phyloP scores from a whole-genome alignment of 345 rosid genomes.

The Triadica sebifera region DNA sequence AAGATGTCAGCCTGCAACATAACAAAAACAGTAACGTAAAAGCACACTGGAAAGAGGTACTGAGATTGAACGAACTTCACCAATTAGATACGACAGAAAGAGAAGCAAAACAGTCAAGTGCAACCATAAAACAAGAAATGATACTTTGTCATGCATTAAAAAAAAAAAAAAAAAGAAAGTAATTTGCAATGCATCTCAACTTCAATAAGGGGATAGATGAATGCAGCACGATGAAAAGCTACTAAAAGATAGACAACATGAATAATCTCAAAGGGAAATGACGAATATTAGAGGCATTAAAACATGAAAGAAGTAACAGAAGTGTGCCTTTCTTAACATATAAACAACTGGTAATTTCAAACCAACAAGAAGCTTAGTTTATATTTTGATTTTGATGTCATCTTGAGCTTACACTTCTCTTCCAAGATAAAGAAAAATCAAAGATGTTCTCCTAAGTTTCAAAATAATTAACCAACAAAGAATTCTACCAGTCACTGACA shows the following conservation, averaged over 20 bases:
- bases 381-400: background rate
- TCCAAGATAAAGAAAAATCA: background rate
- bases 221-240: background rate
- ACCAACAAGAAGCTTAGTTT: background rate
- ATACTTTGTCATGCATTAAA: too few relatives aligned
- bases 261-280: background rate
- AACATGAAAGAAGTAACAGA: background rate
- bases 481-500: background rate
- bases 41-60: background rate
- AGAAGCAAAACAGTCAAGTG: background rate
- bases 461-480: background rate
- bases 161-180: background rate
- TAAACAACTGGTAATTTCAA: background rate
- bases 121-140: background rate
- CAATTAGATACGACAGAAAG: background rate
- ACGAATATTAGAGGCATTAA: background rate
- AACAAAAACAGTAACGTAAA: conserved; percentile 7
- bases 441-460: background rate
- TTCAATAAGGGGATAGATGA: background rate
- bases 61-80: background rate
- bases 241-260: background rate
- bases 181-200: background rate
- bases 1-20: conserved; percentile 79
- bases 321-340: background rate
- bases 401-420: background rate